Conservation (phyloP, 1,284 basidiomycete species). For the Puccinia coronata region DNA sequence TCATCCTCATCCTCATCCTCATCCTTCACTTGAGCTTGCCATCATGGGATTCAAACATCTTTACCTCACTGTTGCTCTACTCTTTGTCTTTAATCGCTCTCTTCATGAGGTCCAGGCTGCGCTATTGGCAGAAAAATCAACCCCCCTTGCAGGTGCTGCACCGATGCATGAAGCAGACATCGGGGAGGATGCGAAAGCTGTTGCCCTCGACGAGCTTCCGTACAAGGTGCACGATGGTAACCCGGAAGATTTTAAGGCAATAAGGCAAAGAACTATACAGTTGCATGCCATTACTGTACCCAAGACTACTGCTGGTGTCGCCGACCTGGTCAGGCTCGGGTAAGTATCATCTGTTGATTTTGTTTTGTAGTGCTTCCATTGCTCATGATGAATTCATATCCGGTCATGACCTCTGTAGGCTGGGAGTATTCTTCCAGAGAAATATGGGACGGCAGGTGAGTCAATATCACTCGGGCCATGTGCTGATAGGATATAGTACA, state of each 20-base stretch:
- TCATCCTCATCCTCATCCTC: background rate
- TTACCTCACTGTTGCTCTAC: background rate
- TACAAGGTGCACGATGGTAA: background rate
- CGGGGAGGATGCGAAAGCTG: background rate
- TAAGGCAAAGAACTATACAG: background rate
- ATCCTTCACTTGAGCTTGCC: background rate
- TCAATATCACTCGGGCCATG: too few relatives aligned
- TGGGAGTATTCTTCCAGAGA: too few relatives aligned
- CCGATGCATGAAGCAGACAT: too few relatives aligned
- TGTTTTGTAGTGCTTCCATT: too few relatives aligned
- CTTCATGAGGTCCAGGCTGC: slow-evolving; percentile 4
- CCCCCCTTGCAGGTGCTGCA: too few relatives aligned
- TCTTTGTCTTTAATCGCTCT: background rate
- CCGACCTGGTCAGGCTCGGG: background rate
- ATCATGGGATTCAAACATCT: slow-evolving; percentile 1
- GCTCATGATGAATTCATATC: too few relatives aligned
- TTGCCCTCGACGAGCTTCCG: background rate
- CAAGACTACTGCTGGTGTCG: background rate
- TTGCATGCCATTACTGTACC: background rate
- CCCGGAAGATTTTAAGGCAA: background rate
- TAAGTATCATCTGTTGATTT: background rate
- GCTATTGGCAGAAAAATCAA: too few relatives aligned
- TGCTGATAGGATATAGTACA: too few relatives aligned
- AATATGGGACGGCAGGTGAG: too few relatives aligned
- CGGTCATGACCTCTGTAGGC: too few relatives aligned